A percentile compares a stretch with the other conserved stretches of the same genome.
phyloP scores from a whole-genome alignment of 1,284 basidiomycete genomes.

The Naganishia cerealis region DNA sequence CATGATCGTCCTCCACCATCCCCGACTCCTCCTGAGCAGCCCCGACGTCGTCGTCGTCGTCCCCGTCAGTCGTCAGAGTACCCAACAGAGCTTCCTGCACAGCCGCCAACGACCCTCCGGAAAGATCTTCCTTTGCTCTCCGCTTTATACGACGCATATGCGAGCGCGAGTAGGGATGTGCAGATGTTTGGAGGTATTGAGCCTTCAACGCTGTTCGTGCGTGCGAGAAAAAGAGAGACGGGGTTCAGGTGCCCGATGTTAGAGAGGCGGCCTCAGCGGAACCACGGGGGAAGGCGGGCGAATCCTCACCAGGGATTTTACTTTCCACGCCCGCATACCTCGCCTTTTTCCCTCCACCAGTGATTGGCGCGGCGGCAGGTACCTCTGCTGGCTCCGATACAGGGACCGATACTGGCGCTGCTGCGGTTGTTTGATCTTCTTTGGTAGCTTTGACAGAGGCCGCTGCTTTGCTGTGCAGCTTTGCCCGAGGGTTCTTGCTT shows the following conservation, averaged over 20 bases:
- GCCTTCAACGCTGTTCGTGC: constrained; percentile 15
- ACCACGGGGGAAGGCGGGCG: too few species aligned
- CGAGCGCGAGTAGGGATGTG: constrained; percentile 52
- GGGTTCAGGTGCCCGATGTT: not conserved
- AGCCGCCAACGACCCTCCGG: constrained; percentile 41
- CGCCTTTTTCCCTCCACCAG: constrained; percentile 14
- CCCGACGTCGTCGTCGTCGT: not conserved
- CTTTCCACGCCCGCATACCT: constrained; percentile 22
- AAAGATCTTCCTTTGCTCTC: constrained; percentile 44
- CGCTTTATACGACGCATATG: constrained; percentile 49
- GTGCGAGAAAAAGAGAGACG: not conserved
- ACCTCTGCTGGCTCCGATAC: not conserved
- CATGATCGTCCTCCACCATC: constrained; percentile 20
- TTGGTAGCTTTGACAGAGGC: constrained; percentile 24
- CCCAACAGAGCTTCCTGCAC: constrained; percentile 44
- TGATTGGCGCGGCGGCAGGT: not conserved
- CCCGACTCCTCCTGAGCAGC: constrained; percentile 7
- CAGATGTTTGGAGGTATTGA: constrained; percentile 25
- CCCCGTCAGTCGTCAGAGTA: constrained; percentile 20
- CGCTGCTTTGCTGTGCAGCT: constrained; percentile 32
- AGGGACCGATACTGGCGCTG: not conserved
- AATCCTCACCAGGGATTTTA: constrained; percentile 9
- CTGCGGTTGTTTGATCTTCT: not conserved
- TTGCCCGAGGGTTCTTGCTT: constrained; percentile 30
- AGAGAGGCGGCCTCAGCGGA: too few species aligned